Percentiles rank a stretch among this genome's conserved stretches.
Conservation (phyloP, 2,329 filamentous ascomycete genomes). For the Bipolaris cookei region DNA sequence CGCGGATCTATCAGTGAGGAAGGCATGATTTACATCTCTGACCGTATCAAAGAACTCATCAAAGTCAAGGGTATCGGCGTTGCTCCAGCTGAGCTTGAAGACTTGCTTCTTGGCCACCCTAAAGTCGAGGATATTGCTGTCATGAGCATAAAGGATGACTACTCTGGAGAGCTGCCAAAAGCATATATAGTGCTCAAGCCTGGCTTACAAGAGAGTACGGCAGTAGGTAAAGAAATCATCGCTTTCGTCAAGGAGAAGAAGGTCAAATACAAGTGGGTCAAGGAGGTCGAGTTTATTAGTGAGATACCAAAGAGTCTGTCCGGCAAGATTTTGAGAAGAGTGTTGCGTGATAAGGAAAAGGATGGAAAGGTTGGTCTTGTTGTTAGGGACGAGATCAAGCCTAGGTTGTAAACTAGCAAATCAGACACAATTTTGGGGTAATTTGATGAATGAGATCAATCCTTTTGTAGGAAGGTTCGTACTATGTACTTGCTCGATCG, state of each 20-base stretch:
- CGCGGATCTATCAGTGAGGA: constrained; percentile 62
- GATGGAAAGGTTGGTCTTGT: constrained; percentile 38
- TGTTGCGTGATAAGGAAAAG: constrained; percentile 53
- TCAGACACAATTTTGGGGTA: too few species aligned
- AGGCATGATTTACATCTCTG: constrained; percentile 63
- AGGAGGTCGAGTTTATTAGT: constrained; percentile 55
- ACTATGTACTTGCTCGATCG: too few species aligned
- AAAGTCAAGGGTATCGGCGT: constrained; percentile 70
- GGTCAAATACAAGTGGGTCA: constrained; percentile 55
- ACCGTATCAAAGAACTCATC: constrained; percentile 72
- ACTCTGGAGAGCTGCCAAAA: constrained; percentile 56
- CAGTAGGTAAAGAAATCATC: constrained; percentile 51
- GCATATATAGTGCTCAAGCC: constrained; percentile 54
- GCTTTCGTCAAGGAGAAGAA: constrained; percentile 54
- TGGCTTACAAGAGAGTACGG: constrained; percentile 36
- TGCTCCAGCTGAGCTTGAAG: constrained; percentile 69
- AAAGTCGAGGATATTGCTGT: constrained; percentile 65
- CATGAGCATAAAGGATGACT: constrained; percentile 60
- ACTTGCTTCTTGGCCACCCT: constrained; percentile 63
- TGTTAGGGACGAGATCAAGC: constrained; percentile 31
- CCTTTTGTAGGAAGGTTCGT: too few species aligned
- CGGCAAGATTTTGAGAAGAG: constrained; percentile 57
- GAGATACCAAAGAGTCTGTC: constrained; percentile 57
- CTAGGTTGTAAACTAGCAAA: constrained; percentile 46
- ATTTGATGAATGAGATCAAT: too few species aligned